phyloP scores from a whole-genome alignment of 2,329 filamentous ascomycete genomes.

The Anisogramma anomala region DNA sequence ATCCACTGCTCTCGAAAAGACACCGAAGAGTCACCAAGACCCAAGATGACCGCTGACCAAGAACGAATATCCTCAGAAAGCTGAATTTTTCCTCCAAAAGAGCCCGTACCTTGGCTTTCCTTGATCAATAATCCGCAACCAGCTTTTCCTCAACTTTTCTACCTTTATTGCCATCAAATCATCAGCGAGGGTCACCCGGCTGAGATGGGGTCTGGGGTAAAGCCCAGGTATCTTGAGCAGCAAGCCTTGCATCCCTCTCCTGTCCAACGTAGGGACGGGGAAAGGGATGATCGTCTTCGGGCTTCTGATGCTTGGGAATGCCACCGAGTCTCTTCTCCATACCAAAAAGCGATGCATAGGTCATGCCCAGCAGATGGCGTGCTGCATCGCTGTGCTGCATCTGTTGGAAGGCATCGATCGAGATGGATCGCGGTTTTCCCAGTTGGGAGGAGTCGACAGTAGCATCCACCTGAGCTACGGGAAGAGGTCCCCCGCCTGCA shows the following conservation, averaged over 20 bases:
- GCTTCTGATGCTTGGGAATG: conserved; percentile 1
- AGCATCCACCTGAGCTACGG: conserved; percentile 5
- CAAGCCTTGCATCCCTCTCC: background rate
- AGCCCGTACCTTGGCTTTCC: background rate
- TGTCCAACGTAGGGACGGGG: too few relatives aligned
- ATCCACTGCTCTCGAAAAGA: background rate
- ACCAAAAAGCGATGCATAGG: conserved; percentile 23
- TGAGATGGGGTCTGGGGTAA: background rate
- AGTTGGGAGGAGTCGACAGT: conserved; percentile 16
- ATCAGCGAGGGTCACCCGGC: background rate
- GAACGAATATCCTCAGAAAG: background rate
- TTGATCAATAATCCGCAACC: conserved; percentile 1
- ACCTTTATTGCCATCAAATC: background rate
- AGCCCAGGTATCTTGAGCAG: background rate
- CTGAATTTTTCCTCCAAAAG: background rate
- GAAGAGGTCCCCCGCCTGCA: conserved; percentile 12
- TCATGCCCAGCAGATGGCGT: conserved; percentile 32
- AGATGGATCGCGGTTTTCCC: conserved; percentile 11
- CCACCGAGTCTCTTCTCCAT: background rate
- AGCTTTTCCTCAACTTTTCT: background rate
- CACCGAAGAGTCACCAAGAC: background rate
- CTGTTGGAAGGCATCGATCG: conserved; percentile 27
- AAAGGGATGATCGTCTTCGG: background rate
- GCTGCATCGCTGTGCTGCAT: conserved; percentile 29
- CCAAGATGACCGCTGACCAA: background rate